Conservation (phyloP, 176 grass and related monocot genomes). For the Ampelocalamus luodianensis region DNA sequence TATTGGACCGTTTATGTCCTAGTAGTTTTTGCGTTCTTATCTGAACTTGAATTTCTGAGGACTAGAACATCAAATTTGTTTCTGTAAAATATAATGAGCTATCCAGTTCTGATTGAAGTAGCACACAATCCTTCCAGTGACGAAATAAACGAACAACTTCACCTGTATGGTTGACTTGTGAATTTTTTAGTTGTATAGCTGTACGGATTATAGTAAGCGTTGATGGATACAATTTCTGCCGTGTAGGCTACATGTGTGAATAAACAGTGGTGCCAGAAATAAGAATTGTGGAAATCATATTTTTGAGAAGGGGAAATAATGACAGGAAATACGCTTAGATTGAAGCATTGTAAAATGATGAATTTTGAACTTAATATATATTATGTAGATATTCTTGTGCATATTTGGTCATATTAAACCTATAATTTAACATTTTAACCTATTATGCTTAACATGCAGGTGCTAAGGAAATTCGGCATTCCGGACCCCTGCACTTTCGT, state of each 20-base stretch:
- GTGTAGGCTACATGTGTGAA: neutral
- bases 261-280: neutral
- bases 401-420: neutral
- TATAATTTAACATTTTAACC: neutral
- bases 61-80: neutral
- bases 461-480: slow-evolving; percentile 87
- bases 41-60: neutral
- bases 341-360: neutral
- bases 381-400: neutral
- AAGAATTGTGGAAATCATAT: neutral
- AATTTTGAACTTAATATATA: neutral
- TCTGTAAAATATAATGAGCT: neutral
- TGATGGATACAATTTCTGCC: neutral
- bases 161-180: neutral
- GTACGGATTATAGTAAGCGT: neutral
- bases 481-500: slow-evolving; percentile 88
- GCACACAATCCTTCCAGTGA: neutral
- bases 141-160: neutral
- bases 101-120: neutral
- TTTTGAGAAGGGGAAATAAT: neutral
- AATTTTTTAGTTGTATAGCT: neutral
- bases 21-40: neutral
- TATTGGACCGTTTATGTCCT: neutral
- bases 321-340: neutral
- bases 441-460: slow-evolving; percentile 43